Evolutionary conservation across 1,284 basidiomycete species (phyloP), one percentile per base, ranked within the genome.

Genomic region (Cutaneotrichosporon arboriforme): DNA sequence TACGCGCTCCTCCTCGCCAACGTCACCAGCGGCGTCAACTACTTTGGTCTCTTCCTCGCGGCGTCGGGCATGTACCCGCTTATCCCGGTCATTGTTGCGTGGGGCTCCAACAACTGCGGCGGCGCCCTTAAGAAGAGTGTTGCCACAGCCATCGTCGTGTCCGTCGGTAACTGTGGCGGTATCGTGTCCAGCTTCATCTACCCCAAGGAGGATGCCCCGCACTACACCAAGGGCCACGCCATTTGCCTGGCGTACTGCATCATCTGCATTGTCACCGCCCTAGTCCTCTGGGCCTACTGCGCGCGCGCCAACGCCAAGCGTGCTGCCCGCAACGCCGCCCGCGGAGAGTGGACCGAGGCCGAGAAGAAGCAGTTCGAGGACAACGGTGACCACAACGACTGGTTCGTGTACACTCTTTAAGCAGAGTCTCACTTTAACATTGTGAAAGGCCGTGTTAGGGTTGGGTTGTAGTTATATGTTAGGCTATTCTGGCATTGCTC

Each of bases 91-190:
- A 66, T 72, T 43, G 69, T 84, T 17, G 80, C 81, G 14, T 84
- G 82, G 83, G 77, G 75, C 2, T 74, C 78, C 15, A 80, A 80
- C 49, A 81, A 81, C 58, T 77, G 77, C 4, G 82, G 82, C 49
- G 83, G 83, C 13, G 79, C 80, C 59, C 59, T 78, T 61, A 80
- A 83, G 62, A 70, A 77, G 52, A 79, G 78, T 43, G 78, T 83
- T 37, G 78, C 75, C 2, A 63, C 83, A 50, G 82, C 81, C 13
- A 80, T 81, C 73, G 77, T 82, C 20, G 79, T 79, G 58, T 80
- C 80, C 3, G 52, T 81, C 44, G 81, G 79, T 42, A 82, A 81
- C 59, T 64, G 80, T 14, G 81, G 81, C 65, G 81, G 79, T 26
- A 67, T 78, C 36, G 76, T 76, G 58, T 76, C 75, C 3, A 77